These are phyloP conservation scores for Pterocarpus santalinus DNA, from an alignment of 306 rosid genomes.

Conservation along the genomic window DNA sequence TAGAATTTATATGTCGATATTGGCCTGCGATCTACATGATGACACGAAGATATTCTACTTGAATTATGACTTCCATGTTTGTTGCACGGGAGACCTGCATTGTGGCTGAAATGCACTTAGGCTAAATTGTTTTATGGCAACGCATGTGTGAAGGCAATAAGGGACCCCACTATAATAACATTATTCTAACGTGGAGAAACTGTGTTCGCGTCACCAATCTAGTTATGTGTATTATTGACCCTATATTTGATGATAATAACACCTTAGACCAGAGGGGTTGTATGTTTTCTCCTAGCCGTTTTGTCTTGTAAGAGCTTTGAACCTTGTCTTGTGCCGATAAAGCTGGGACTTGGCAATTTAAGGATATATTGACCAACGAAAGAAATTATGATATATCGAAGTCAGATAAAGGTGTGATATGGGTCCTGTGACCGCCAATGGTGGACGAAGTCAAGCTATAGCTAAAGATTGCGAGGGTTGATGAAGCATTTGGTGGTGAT, in stretches of 20 bases:
- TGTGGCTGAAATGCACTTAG: slow-evolving; percentile 37
- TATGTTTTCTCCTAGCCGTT: no score
- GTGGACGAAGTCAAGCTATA: neutral
- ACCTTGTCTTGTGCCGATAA: no score
- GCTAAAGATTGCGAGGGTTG: neutral
- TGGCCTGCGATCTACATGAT: slow-evolving; percentile 29
- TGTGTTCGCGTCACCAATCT: slow-evolving; percentile 17
- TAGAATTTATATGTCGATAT: neutral
- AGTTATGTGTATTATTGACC: neutral
- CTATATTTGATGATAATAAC: neutral
- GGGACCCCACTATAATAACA: neutral
- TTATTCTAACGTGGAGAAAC: slow-evolving; percentile 30
- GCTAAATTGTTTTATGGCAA: slow-evolving; percentile 27
- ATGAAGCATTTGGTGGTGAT: neutral
- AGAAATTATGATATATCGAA: no score
- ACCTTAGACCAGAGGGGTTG: neutral
- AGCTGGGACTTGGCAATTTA: no score
- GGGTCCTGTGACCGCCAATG: neutral
- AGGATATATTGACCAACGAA: no score
- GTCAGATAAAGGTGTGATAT: neutral
- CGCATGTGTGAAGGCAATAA: slow-evolving; percentile 24
- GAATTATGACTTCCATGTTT: slow-evolving; percentile 18
- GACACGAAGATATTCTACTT: slow-evolving; percentile 1
- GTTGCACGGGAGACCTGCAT: slow-evolving; percentile 1
- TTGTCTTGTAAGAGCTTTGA: no score